Conservation (phyloP, 805 yeast genomes). For the Yarrowia sp. region DNA sequence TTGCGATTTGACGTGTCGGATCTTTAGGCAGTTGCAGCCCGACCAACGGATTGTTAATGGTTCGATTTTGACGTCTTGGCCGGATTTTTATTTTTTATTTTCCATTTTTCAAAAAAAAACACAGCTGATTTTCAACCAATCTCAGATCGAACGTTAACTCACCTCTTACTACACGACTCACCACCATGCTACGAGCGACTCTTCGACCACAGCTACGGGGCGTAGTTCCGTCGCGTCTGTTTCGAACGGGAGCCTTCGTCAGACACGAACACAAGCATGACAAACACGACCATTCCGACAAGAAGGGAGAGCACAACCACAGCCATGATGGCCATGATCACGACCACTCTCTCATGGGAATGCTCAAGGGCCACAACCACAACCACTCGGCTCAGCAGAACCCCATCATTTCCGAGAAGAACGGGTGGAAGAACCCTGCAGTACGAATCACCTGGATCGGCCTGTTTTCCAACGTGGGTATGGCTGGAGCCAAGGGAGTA, state of each 20-base stretch:
- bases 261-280: neutral
- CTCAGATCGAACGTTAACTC: neutral
- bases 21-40: too few species aligned
- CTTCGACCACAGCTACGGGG: neutral
- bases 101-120: neutral
- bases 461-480: constrained; percentile 71
- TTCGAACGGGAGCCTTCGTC: neutral
- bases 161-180: neutral
- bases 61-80: neutral
- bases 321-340: constrained; percentile 28
- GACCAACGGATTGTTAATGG: too few species aligned
- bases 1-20: neutral
- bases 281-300: neutral
- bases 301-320: constrained; percentile 1
- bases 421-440: constrained; percentile 67
- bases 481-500: constrained; percentile 81
- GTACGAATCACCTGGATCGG: constrained; percentile 94
- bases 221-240: neutral
- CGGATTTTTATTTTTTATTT: too few species aligned
- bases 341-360: constrained; percentile 12
- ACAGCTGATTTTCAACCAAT: too few species aligned
- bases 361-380: constrained; percentile 32
- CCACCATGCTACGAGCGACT: constrained; percentile 19
- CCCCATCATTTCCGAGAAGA: constrained; percentile 31
- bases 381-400: constrained; percentile 31